Conservation (phyloP, 2,329 filamentous ascomycete species). For the Acephala macrosclerotiorum region DNA sequence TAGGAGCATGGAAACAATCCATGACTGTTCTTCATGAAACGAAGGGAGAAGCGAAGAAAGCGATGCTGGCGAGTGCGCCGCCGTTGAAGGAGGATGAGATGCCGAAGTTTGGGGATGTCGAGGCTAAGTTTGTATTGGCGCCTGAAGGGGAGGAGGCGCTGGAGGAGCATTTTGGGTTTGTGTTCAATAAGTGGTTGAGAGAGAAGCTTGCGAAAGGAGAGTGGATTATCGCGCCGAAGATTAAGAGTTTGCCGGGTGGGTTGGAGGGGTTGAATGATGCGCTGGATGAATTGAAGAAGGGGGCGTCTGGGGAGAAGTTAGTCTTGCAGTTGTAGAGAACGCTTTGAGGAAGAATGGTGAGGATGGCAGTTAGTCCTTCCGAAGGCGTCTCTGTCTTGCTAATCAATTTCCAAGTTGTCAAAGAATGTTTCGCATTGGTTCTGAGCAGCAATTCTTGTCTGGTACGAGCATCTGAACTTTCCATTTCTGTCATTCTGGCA, state of each 20-base stretch:
- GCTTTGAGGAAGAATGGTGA: too few species aligned
- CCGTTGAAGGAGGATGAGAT: conserved; percentile 41
- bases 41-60: conserved; percentile 50
- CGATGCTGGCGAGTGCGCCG: conserved; percentile 58
- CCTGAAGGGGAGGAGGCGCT: conserved; percentile 54
- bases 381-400: too few species aligned
- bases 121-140: neutral
- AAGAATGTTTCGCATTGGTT: too few species aligned
- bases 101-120: neutral
- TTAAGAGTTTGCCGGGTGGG: neutral
- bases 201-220: conserved; percentile 28
- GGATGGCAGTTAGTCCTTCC: too few species aligned
- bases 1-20: conserved; percentile 42
- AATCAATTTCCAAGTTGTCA: too few species aligned
- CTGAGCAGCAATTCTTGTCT: too few species aligned
- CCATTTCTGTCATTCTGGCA: too few species aligned
- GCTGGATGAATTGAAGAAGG: neutral
- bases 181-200: conserved; percentile 39
- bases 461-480: too few species aligned
- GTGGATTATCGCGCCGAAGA: neutral
- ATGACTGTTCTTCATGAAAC: conserved; percentile 63
- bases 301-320: conserved; percentile 3
- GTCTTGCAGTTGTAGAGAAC: neutral
- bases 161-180: conserved; percentile 6
- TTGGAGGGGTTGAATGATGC: neutral